Evolutionary conservation across 1,284 basidiomycete genomes (phyloP), one percentile per base, ranked within the genome.

Genomic region (Sutorius eximius): DNA sequence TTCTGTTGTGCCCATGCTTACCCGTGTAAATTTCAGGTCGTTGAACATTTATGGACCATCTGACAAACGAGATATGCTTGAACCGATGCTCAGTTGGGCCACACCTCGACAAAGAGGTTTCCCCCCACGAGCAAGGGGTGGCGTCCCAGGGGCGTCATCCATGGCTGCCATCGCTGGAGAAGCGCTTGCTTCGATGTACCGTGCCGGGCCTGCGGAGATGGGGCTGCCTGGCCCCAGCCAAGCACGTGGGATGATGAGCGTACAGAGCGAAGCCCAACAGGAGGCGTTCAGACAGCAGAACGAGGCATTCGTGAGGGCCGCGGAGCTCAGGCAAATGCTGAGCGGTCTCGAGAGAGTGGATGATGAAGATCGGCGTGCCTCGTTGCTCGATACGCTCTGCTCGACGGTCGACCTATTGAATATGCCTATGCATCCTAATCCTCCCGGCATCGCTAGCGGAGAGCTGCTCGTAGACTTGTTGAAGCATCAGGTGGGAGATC

Each of bases 271-370:
- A 51, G 75, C 74, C 34, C 76, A 78, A 54, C 65, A 70, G 49
- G 76, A 77, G 49, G 72, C 70, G 11, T 57, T 70, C 20, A 75
- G 66, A 45, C 81, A 78, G 59, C 81, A 81, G 61, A 75, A 81
- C 52, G 83, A 85, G 57, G 79, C 77, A 22, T 59, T 80, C 29
- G 70, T 71, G 40, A 86, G 82, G 61, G 89, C 89, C 0, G 72
- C 75, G 3, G 87, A 91, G 63, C 80, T 93, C 27, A 77, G 71
- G 42, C 73, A 82, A 52, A 84, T 90, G 71, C 69, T 93, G 18
- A 79, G 75, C 48, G 82, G 73, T 16, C 74, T 93, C 10, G 88
- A 89, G 67, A 89, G 86, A 66, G 86, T 93, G 3, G 82, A 89
- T 60, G 86, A 91, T 59, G 89, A 91, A 64, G 78, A 77, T n/a